Conservation (phyloP, 371 early-diverging fungal genomes). For the Mucor ambiguus region DNA sequence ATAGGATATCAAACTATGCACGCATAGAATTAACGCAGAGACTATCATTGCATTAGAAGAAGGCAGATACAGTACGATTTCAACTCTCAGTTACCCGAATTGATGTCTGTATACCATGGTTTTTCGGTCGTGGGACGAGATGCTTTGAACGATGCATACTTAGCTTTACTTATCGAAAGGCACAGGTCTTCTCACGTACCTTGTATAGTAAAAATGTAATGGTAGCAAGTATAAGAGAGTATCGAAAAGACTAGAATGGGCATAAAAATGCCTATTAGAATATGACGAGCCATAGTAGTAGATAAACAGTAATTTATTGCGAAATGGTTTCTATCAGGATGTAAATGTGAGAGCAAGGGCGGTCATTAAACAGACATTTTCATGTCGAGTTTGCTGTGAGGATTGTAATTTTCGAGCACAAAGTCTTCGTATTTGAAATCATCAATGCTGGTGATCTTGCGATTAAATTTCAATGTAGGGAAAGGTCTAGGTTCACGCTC, state of each 20-base stretch:
- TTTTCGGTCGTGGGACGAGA: not conserved
- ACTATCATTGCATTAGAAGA: not conserved
- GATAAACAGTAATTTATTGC: not conserved
- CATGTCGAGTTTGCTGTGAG: conserved; percentile 94
- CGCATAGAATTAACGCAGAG: conserved; percentile 2
- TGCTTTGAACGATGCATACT: not conserved
- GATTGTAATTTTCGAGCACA: conserved; percentile 85
- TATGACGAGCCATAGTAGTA: not conserved
- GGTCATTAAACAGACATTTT: conserved; percentile 86
- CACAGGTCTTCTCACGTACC: not conserved
- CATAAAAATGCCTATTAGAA: conserved; percentile 10
- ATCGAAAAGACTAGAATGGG: conserved; percentile 16
- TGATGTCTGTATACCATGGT: not conserved
- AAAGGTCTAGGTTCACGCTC: conserved; percentile 85
- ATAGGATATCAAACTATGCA: conserved; percentile 17
- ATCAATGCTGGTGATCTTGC: conserved; percentile 75
- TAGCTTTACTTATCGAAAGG: not conserved
- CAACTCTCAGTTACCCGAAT: not conserved
- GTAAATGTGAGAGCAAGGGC: not conserved
- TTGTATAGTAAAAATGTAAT: conserved; percentile 4
- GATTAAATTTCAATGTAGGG: conserved; percentile 79
- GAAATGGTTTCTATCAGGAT: not conserved
- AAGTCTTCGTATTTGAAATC: conserved; percentile 89
- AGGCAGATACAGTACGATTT: not conserved
- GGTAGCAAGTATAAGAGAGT: conserved; percentile 16